Base-by-base conservation (phyloP, 2,329 filamentous ascomycete genomes). In the Lithohypha guttulata region DNA sequence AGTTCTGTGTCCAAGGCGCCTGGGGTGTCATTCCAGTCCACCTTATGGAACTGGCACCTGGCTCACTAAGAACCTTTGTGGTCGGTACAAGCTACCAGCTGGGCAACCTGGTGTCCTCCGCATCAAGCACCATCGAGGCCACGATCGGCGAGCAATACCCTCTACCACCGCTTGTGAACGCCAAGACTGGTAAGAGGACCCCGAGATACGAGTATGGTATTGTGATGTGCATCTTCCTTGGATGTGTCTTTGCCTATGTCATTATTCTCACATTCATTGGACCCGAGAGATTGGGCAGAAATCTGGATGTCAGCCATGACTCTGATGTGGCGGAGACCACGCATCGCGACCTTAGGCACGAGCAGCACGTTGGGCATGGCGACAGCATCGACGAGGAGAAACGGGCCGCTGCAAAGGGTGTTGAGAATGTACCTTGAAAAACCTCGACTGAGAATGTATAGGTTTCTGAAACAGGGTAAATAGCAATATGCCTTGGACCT, bases 181-280 rank as follows among this genome's bases (percentile, higher is more conserved):
- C n/a, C n/a, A n/a, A n/a, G n/a, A 55, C 60, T 1, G 68, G 63
- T 0, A 57, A 61, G 21, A 44, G 27, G 13, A 45, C 50, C 26
- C 58, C 61, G 32, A 66, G 80, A 2, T 84, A 80, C 57, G 64
- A 84, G 43, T 93, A 93, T 50, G 84, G 84, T 26, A 79, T 79
- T 51, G 84, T 93, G 7, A 89, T 93, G 47, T 84, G 79, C 55
- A 91, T 93, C 54, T 93, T 94, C 61, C 86, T 94, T 81, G 86
- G 71, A 1, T 85, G 80, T 50, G 84, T 93, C 1, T 93, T 67
- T 51, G 71, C 62, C 2, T 79, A 77, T 54, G 63, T 70, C 4
- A 75, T 79, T 43, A 6, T 78, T 2, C 42, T 64, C 37, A 64
- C 62, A 17, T 54, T 65, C 18, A 46, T 66, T 3, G 69, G 69